phyloP scores from a whole-genome alignment of 2,329 filamentous ascomycete genomes.

The Colletotrichum somersetense region DNA sequence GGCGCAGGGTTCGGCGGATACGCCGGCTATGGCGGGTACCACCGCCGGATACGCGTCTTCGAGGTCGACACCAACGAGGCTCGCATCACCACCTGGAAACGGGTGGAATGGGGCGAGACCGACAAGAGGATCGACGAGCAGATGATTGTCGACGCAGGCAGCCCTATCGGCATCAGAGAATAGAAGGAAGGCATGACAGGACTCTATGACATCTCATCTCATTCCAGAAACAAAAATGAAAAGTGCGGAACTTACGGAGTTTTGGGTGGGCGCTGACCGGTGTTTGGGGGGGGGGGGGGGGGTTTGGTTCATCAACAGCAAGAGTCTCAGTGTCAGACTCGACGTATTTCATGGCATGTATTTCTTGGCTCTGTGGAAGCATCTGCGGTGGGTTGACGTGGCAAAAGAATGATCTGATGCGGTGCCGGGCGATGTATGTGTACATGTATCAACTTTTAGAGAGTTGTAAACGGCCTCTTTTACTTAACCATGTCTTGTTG shows the following conservation, averaged over 20 bases:
- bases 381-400: conserved; percentile 16
- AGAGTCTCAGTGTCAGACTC: conserved; percentile 12
- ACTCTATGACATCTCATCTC: neutral
- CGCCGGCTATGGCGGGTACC: conserved; percentile 87
- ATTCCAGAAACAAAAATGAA: neutral
- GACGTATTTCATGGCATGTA: conserved; percentile 22
- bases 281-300: conserved; percentile 20
- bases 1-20: conserved; percentile 95
- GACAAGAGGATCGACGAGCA: conserved; percentile 70
- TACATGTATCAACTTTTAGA: conserved; percentile 18
- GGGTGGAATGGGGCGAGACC: conserved; percentile 77
- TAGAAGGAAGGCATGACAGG: conserved; percentile 13
- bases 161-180: conserved; percentile 47
- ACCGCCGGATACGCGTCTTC: conserved; percentile 87
- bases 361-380: conserved; percentile 17
- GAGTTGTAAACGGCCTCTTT: conserved; percentile 10
- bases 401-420: conserved; percentile 3
- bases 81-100: conserved; percentile 91
- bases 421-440: conserved; percentile 15
- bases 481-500: neutral
- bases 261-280: conserved; percentile 18
- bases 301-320: conserved; percentile 7
- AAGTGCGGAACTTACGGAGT: conserved; percentile 27
- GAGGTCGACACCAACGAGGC: conserved; percentile 94
- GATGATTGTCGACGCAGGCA: conserved; percentile 74